A percentile compares a stretch with the other conserved stretches of the same genome.
These are phyloP conservation scores for Monosiga brevicollis DNA, from an alignment of 78 protist genomes.

Conservation along the genomic window DNA sequence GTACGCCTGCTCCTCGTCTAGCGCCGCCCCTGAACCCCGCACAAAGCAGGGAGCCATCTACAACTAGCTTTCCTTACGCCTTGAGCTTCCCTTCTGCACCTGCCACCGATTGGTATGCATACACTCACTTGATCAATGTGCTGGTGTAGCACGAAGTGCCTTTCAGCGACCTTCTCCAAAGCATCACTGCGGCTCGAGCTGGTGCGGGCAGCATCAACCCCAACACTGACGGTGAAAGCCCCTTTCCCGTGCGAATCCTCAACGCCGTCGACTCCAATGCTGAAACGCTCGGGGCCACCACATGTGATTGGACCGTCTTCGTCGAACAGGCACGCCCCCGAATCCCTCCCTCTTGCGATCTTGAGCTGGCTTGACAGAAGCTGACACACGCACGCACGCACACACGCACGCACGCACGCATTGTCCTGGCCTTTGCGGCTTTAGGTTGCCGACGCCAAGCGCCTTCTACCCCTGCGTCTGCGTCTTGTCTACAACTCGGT, in stretches of 20 bases:
- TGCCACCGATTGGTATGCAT: too few relatives aligned
- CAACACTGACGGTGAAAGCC: background rate
- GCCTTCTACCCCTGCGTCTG: conserved; percentile 16
- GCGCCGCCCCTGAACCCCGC: too few relatives aligned
- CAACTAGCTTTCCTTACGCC: too few relatives aligned
- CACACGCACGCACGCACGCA: too few relatives aligned
- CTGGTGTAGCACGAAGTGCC: conserved; percentile 11
- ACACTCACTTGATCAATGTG: too few relatives aligned
- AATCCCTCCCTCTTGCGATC: too few relatives aligned
- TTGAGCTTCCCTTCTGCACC: too few relatives aligned
- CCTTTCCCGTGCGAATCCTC: conserved; percentile 6
- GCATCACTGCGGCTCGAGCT: background rate
- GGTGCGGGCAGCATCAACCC: background rate
- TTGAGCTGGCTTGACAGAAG: too few relatives aligned
- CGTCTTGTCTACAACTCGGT: conserved; percentile 5
- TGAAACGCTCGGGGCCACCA: conserved; percentile 14
- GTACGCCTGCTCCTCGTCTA: too few relatives aligned
- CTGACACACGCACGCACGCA: too few relatives aligned
- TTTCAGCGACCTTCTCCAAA: background rate
- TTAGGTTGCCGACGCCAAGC: conserved; percentile 8
- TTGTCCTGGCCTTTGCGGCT: too few relatives aligned
- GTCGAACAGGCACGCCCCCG: conserved; percentile 27
- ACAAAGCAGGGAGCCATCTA: too few relatives aligned
- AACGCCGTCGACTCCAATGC: conserved; percentile 6
- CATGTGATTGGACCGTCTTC: conserved; percentile 18